These are phyloP conservation scores for Aquilaria agallochum DNA, from an alignment of 441 rosid genomes.

Conservation along the genomic window DNA sequence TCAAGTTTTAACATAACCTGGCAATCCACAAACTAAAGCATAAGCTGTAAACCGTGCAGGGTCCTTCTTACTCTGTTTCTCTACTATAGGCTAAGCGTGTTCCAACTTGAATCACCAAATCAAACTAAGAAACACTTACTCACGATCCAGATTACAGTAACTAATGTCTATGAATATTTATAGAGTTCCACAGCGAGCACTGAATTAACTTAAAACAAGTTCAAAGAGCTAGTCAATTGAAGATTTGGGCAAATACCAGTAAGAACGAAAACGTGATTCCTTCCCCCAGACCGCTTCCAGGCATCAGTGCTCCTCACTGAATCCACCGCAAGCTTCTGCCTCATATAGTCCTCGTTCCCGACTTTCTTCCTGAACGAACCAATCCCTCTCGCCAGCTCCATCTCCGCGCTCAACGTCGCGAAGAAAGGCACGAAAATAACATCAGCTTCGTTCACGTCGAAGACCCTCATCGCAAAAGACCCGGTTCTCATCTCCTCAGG, in stretches of 20 bases:
- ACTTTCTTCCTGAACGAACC: conserved; percentile 62
- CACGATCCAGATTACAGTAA: no score
- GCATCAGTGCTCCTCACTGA: conserved; percentile 53
- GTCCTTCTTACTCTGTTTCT: background rate
- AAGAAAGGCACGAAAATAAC: conserved; percentile 86
- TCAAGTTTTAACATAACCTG: conserved; percentile 77
- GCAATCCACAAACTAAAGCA: conserved; percentile 49
- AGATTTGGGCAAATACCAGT: conserved; percentile 40
- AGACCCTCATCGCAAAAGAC: conserved; percentile 68
- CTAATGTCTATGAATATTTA: no score
- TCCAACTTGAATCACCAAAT: background rate
- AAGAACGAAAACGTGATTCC: conserved; percentile 87
- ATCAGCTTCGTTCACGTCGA: conserved; percentile 50
- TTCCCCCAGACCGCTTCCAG: conserved; percentile 77
- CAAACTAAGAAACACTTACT: no score
- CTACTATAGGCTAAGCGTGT: background rate
- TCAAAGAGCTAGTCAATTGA: no score
- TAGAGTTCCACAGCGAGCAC: no score
- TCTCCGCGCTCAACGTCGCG: conserved; percentile 80
- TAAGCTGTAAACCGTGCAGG: conserved; percentile 39
- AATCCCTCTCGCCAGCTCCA: conserved; percentile 70
- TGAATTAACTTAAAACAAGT: no score
- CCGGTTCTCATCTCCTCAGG: conserved; percentile 30
- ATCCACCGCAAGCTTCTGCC: conserved; percentile 70
- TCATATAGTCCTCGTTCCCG: conserved; percentile 64